phyloP scores from a whole-genome alignment of 495 filamentous ascomycete genomes.

The Trichoderma erinaceum region DNA sequence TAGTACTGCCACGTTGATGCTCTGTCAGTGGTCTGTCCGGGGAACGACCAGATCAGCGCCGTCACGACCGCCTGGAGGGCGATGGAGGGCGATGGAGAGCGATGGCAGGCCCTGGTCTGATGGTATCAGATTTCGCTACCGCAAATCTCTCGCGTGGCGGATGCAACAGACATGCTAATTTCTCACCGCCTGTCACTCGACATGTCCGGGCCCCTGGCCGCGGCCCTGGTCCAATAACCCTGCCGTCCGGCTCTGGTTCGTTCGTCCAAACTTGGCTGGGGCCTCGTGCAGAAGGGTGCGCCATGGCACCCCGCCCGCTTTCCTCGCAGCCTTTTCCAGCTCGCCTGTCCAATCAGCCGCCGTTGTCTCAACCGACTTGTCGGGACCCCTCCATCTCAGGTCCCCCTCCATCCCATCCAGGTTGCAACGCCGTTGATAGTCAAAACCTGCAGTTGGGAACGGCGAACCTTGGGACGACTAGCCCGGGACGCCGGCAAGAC shows the following conservation, averaged over 20 bases:
- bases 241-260: not conserved
- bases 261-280: not conserved
- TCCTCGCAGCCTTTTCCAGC: not conserved
- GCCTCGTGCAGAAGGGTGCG: not conserved
- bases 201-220: not conserved
- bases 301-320: not conserved
- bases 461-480: too few relatives aligned
- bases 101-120: not conserved
- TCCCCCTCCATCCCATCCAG: not conserved
- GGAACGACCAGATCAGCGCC: too few relatives aligned
- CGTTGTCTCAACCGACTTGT: conserved; percentile 2
- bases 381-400: not conserved
- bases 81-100: too few relatives aligned
- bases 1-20: too few relatives aligned
- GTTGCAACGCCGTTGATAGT: not conserved
- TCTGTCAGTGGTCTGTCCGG: too few relatives aligned
- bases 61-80: too few relatives aligned
- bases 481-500: too few relatives aligned
- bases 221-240: not conserved
- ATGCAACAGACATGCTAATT: not conserved
- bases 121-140: conserved; percentile 1
- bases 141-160: conserved; percentile 6
- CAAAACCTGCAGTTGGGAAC: not conserved
- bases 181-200: conserved; percentile 7
- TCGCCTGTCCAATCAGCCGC: not conserved